These are phyloP conservation scores for Stephania japonica DNA, from an alignment of 164 flowering plant genomes.

Conservation along the genomic window DNA sequence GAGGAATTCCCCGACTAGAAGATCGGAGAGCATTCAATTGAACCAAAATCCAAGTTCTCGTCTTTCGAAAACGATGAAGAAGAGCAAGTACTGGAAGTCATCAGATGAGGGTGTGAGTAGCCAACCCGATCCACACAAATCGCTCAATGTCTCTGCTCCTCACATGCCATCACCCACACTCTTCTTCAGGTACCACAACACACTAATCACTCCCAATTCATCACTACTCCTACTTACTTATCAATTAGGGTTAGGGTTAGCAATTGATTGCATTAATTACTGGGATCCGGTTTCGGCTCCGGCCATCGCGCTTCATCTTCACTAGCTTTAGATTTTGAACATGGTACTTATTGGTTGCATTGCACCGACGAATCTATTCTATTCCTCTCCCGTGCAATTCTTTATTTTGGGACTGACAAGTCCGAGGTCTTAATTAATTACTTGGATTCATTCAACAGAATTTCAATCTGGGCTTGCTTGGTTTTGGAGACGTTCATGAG, in stretches of 20 bases:
- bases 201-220: not conserved
- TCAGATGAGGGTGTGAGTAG: not conserved
- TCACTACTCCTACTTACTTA: not conserved
- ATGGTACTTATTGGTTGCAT: too few species aligned
- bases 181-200: too few species aligned
- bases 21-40: not conserved
- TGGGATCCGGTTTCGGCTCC: constrained; percentile 13
- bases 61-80: not conserved
- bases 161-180: not conserved
- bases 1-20: too few species aligned
- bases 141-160: constrained; percentile 5
- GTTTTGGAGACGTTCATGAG: not conserved
- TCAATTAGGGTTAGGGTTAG: not conserved
- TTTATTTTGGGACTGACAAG: not conserved
- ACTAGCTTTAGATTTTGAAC: not conserved
- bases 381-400: not conserved
- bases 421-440: not conserved
- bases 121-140: constrained; percentile 11
- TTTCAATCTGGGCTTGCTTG: not conserved
- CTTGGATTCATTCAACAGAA: not conserved
- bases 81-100: not conserved
- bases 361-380: constrained; percentile 16
- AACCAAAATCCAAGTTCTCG: not conserved
- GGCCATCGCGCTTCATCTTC: constrained; percentile 1
- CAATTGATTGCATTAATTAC: constrained; percentile 2